Percentiles rank a stretch among this genome's conserved stretches.
Conservation (phyloP, 176 grass and related monocot species). For the Bothriochloa decipiens region DNA sequence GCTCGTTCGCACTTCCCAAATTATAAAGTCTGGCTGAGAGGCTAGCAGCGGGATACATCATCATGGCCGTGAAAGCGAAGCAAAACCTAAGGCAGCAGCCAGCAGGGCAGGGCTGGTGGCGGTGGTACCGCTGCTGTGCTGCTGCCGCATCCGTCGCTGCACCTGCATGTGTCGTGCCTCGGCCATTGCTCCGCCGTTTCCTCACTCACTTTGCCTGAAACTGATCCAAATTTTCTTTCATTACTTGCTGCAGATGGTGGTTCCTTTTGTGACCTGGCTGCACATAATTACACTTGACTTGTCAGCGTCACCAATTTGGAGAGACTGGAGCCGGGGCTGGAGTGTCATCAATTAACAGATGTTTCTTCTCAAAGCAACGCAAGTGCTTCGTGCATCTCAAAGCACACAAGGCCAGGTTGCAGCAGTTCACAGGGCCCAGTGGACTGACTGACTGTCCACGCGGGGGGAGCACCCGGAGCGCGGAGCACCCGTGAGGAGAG, state of each 20-base stretch:
- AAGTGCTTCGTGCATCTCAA: too few relatives aligned
- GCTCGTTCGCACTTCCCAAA: too few relatives aligned
- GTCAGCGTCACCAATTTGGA: background rate
- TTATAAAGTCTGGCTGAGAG: too few relatives aligned
- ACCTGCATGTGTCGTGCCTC: background rate
- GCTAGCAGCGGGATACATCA: background rate
- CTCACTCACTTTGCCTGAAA: background rate
- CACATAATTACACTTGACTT: background rate
- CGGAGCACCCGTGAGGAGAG: background rate
- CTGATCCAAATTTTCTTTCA: background rate
- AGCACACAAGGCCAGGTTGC: too few relatives aligned
- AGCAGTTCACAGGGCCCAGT: background rate
- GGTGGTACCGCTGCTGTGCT: background rate
- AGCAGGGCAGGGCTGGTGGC: background rate
- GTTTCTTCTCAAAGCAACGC: too few relatives aligned
- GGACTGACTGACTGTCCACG: too few relatives aligned
- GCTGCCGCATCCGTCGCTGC: too few relatives aligned
- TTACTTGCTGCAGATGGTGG: background rate
- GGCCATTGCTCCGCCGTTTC: background rate
- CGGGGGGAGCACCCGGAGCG: background rate
- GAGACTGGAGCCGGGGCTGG: background rate
- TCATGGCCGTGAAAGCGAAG: too few relatives aligned
- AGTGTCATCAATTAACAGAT: background rate
- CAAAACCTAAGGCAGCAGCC: too few relatives aligned
- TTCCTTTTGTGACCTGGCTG: background rate